These are phyloP conservation scores for Aspergillus intermedius DNA, from an alignment of 2,329 filamentous ascomycete species.

Conservation along the genomic window DNA sequence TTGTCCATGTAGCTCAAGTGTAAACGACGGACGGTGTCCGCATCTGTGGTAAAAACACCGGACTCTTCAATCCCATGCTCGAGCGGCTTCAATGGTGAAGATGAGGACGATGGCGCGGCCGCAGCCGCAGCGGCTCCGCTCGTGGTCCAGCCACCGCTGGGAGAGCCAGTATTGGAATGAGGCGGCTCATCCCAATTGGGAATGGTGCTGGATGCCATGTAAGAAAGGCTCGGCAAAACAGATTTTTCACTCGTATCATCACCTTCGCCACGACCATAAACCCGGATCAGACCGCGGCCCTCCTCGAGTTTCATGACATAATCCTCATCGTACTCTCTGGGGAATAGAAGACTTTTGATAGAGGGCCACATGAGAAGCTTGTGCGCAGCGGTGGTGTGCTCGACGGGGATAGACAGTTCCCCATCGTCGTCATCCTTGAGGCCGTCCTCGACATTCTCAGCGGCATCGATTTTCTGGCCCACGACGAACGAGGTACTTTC, in stretches of 20 bases:
- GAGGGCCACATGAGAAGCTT: constrained; percentile 68
- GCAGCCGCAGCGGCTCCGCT: constrained; percentile 41
- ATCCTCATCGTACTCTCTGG: constrained; percentile 53
- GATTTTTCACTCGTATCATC: constrained; percentile 50
- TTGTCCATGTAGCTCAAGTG: constrained; percentile 52
- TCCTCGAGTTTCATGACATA: constrained; percentile 75
- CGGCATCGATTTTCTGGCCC: constrained; percentile 4
- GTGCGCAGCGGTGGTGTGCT: constrained; percentile 87
- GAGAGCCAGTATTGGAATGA: constrained; percentile 31
- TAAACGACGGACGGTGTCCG: constrained; percentile 44
- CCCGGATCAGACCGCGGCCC: constrained; percentile 63
- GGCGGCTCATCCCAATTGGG: constrained; percentile 19
- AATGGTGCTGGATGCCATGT: constrained; percentile 19
- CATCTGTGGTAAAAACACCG: constrained; percentile 50
- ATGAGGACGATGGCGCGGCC: constrained; percentile 11
- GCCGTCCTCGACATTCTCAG: constrained; percentile 5
- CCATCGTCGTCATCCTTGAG: constrained; percentile 35
- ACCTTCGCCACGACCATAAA: constrained; percentile 75
- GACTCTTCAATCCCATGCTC: constrained; percentile 45
- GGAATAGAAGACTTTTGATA: constrained; percentile 57
- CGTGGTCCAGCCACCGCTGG: constrained; percentile 48
- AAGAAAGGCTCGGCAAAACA: constrained; percentile 26
- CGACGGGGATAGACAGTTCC: constrained; percentile 66
- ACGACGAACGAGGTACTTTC: constrained; percentile 2
- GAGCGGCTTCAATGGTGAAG: constrained; percentile 16